Base-by-base conservation (phyloP, 2,329 filamentous ascomycete species). In the Botrytis sinoallii region DNA sequence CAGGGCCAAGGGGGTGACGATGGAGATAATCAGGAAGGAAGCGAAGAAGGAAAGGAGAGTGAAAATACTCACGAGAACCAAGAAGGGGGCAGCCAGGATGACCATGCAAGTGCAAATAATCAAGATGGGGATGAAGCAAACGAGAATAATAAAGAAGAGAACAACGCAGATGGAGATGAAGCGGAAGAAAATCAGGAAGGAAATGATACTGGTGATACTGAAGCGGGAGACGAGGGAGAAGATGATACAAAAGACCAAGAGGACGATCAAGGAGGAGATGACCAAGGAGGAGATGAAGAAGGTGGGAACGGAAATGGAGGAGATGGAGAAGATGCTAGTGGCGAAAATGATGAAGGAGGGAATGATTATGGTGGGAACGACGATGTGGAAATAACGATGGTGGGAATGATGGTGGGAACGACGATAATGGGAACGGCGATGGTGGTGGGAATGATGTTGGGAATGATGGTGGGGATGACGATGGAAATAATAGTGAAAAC, bases 231-330 rank as follows among this genome's bases (percentile, higher is more conserved):
- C 25, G 25, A n/a, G 4, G 12, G 48, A 52, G 12, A 52, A 14
- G 10, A 52, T n/a, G 48, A n/a, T 25, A 25, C 25, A 4, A n/a
- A 52, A 52, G 12, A n/a, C 10, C 25, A 52, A 52, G 46, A 10
- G 10, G 22, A 6, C 10, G 22, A 1, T 1, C 22, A 52, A 52
- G 46, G 2, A 4, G 22, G 10, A 6, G 22, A 52, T 0, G 1
- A 25, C 10, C 46, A 48, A 4, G 46, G 4, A 1, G 16, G 42
- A 18, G 4, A 38, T 38, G 6, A 32, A 32, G 32, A 32, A 32
- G 14, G 7, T 25, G 46, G 22, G 0, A 46, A 46, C 16, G 14
- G 42, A 42, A 16, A 42, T 42, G 40, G 40, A 16, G 40, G 14
- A 16, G 14, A 18, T 9, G 18, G 8, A 22, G 46, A 25, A 42